Base-by-base conservation (phyloP, 1,284 basidiomycete genomes). In the Lignosus rhinocerotis region DNA sequence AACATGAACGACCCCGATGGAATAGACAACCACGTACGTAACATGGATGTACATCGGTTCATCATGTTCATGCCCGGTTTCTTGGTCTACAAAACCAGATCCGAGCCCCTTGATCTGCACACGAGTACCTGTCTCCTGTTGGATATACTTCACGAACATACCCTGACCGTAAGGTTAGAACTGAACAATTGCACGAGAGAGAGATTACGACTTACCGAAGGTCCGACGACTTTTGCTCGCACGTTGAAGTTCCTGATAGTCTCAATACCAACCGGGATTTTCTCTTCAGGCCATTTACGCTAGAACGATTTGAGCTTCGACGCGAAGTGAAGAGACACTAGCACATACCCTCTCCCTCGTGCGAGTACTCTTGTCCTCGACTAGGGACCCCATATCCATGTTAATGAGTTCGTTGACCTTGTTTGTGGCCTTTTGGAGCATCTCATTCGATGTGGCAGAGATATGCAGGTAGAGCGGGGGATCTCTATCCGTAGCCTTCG, bases 81-180 rank as follows among this genome's bases (percentile, higher is more conserved):
- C 96, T 67, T 88, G 88, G 70, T 99, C 96, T 65, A 96, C 87
- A 72, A 97, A 99, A 0, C 96, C 97, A 17, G 94, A 96, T 0
- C 97, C 97, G 16, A 88, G 66, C 11, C 96, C 96, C 74, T 98
- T 98, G 72, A 99, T 98, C 74, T 99, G 96, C n/a, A 98, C 96
- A 62, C 96, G 85, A 14, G 95, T 96, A 38, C 90, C 89, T 0
- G 96, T 99, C 76, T 99, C 96, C 69, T 88, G 86, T 76, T 99
- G 96, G 64, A 99, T 99, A 72, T 95, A 96, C 78, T 99, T 99
- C 65, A 99, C 96, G 72, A 98, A 99, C 71, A 95, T 89, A 66
- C 94, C 95, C 92, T 93, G 44, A 17, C 38, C 30, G 9, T 42
- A 17, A 61, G 42, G 50, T 57, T 30, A 55, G 51, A 25, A 10